phyloP scores from a whole-genome alignment of 306 rosid species.

The Vachellia collinsii region DNA sequence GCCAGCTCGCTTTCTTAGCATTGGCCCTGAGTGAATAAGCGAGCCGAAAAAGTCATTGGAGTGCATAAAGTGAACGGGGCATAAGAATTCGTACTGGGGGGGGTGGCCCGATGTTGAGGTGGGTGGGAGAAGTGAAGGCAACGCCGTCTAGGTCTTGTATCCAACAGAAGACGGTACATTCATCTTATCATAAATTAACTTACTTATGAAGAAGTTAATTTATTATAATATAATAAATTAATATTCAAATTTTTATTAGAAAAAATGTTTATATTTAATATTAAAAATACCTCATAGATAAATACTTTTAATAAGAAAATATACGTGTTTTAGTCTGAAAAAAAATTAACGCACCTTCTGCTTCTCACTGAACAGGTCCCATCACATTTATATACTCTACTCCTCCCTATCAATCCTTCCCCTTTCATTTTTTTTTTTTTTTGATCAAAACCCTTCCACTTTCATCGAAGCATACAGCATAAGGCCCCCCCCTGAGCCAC shows the following conservation, averaged over 20 bases:
- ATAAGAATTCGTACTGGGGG: background rate
- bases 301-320: too few species aligned
- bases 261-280: too few species aligned
- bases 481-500: background rate
- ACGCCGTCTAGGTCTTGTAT: conserved; percentile 15
- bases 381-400: conserved; percentile 32
- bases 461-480: conserved; percentile 6
- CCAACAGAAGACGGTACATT: background rate
- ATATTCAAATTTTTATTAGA: too few species aligned
- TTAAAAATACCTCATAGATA: too few species aligned
- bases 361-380: conserved; percentile 35
- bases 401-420: background rate
- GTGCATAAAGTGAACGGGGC: background rate
- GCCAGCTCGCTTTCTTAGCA: too few species aligned
- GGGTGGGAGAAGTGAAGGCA: conserved; percentile 28
- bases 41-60: background rate
- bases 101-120: background rate
- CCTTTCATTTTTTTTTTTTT: too few species aligned
- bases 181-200: conserved; percentile 8
- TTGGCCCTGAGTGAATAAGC: background rate
- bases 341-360: conserved; percentile 1
- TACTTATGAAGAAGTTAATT: too few species aligned
- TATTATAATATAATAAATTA: too few species aligned
- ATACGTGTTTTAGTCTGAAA: too few species aligned
- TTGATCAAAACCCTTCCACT: too few species aligned